phyloP scores from a whole-genome alignment of 345 rosid species.

The Jatropha curcas region DNA sequence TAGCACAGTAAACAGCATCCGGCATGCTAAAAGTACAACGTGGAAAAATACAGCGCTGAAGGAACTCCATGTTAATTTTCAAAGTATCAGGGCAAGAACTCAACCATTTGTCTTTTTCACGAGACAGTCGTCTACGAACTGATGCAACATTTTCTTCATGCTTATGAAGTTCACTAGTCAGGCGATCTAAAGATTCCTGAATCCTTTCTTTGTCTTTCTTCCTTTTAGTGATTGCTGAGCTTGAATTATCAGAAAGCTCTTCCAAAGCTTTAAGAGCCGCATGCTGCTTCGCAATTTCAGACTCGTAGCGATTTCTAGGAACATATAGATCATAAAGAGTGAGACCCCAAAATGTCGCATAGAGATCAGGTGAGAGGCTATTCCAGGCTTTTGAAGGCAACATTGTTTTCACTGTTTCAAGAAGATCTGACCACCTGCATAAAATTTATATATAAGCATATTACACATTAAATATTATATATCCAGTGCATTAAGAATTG shows the following conservation, averaged over 20 bases:
- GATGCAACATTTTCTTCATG: conserved; percentile 97
- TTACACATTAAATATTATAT: background rate
- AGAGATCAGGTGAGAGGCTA: conserved; percentile 98
- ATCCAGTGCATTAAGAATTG: background rate
- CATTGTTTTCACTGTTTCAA: conserved; percentile 80
- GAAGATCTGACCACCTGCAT: conserved; percentile 97
- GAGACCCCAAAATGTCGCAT: conserved; percentile 98
- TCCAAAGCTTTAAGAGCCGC: conserved; percentile 92
- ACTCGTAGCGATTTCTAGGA: conserved; percentile 88
- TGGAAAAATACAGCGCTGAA: conserved; percentile 97
- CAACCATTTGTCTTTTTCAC: conserved; percentile 95
- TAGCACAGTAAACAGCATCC: conserved; percentile 97
- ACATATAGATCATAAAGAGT: conserved; percentile 95
- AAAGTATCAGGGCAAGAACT: conserved; percentile 97
- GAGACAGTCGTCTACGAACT: conserved; percentile 80
- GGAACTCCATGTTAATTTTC: conserved; percentile 99
- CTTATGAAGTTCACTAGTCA: conserved; percentile 73
- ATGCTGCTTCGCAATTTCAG: conserved; percentile 94
- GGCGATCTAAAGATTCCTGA: conserved; percentile 96
- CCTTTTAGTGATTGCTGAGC: conserved; percentile 90
- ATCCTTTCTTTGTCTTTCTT: conserved; percentile 99
- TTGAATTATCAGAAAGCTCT: conserved; percentile 92
- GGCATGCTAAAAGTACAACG: conserved; percentile 99
- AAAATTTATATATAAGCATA: background rate
- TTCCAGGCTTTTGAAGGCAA: conserved; percentile 98